Evolutionary conservation across 129 eudicot species (phyloP), one percentile per base, ranked within the genome.

Genomic region (Lactuca sativa): DNA sequence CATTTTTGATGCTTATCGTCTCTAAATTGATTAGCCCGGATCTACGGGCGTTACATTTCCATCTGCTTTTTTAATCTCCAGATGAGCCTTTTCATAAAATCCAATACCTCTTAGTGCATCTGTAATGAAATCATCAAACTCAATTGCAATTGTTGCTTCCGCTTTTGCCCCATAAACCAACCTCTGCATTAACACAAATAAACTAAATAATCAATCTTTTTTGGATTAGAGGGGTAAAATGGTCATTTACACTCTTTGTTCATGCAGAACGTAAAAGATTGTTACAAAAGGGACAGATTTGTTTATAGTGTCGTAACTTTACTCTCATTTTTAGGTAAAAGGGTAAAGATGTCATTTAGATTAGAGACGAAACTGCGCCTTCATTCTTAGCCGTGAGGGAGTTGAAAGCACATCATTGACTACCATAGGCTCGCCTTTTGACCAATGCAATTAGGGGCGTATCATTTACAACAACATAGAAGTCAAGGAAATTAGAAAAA

Each of bases 51-150:
- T n/a, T n/a, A n/a, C n/a, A n/a, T n/a, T 21, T 21, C 86, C 89
- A 37, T 86, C 89, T 9, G 93, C 89, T 81, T 69, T 78, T 64
- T 86, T 86, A 44, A 86, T 86, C 71, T 86, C 93, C 79, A 86
- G 54, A 33, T 69, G 58, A 30, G 93, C 84, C 78, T 86, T 86
- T 76, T 83, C 86, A 61, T 86, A 83, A 31, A 83, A 74, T 30
- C 89, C 86, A 4, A 89, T 83, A n/a, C 89, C 86, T 78, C 93
- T 86, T 6, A 83, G 55, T 64, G 93, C 93, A 86, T 86, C 89
- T 17, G 89, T 86, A 13, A 86, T 86, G 56, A 86, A 86, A 67
- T 86, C 89, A 66, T 86, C 93, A 30, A 86, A 86, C 7, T 89
- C 93, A 33, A 83, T 83, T n/a, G 89, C 86, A 43, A 6, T 83